A percentile compares a stretch with the other conserved stretches of the same genome.
Conservation (phyloP, 306 rosid genomes). For the Ormosia emarginata region DNA sequence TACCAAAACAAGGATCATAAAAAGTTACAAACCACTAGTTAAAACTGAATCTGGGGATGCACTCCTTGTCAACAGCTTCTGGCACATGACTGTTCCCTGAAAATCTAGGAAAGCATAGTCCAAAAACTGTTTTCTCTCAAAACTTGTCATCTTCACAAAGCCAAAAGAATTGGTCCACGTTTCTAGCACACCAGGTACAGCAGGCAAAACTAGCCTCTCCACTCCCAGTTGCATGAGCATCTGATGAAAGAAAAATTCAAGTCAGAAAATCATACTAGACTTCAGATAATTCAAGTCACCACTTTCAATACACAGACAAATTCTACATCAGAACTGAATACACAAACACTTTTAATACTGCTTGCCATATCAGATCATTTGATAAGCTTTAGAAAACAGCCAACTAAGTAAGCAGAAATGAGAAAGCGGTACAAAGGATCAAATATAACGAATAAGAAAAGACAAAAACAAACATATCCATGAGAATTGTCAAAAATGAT, state of each 20-base stretch:
- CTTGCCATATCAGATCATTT: too few species aligned
- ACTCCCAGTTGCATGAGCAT: constrained; percentile 66
- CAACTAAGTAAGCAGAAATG: neutral
- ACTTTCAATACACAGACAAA: neutral
- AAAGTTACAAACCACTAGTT: constrained; percentile 42
- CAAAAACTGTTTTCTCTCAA: constrained; percentile 59
- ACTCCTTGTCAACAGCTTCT: constrained; percentile 48
- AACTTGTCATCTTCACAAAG: constrained; percentile 52
- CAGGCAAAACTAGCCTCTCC: constrained; percentile 80
- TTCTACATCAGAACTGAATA: neutral
- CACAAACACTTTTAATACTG: neutral
- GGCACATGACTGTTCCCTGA: constrained; percentile 76
- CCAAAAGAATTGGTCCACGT: constrained; percentile 83
- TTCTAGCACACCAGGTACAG: constrained; percentile 59
- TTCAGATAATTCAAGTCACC: neutral
- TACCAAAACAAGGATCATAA: neutral
- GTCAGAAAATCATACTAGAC: neutral
- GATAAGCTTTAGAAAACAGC: neutral
- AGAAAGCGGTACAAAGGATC: too few species aligned
- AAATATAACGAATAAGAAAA: too few species aligned
- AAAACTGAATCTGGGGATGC: constrained; percentile 27
- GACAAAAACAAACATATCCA: too few species aligned
- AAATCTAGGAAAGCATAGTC: constrained; percentile 70
- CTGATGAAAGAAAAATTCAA: constrained; percentile 36
- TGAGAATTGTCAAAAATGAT: too few species aligned